Base-by-base conservation (phyloP, 2,329 filamentous ascomycete genomes). In the Waltergamsia citrina region DNA sequence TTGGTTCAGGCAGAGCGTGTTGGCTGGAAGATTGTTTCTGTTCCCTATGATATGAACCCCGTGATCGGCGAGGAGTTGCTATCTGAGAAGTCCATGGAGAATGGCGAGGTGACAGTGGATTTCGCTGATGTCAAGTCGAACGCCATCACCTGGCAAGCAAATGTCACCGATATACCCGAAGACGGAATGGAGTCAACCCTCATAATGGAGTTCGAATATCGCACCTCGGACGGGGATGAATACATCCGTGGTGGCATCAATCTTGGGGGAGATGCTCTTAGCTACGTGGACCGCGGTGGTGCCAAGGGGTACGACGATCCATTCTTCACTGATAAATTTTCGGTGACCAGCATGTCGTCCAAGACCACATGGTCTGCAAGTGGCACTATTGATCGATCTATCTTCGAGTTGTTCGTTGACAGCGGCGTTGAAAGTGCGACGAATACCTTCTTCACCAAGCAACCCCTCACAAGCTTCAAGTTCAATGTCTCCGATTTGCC, bases 141-240 rank as follows among this genome's bases (percentile, higher is more conserved):
- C 8, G 67, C 71, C 0, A 43, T 79, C 10, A 70, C 68, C 46
- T 66, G 76, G 44, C 63, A 72, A 38, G 60, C 65, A 27, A 71
- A 73, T 42, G 55, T 77, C 25, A 69, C 65, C 8, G 56, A 51
- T 1, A 41, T 54, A 6, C 46, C 50, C 0, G 30, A 43, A 2
- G 32, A 17, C 1, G 43, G 42, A 3, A 29, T 50, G 0, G 15
- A 43, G 0, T 28, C 43, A 3, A 42, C 39, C 1, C 47, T 53
- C 2, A 46, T 46, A 0, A 27, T 57, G 20, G 51, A 54, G 27
- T 53, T 57, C 19, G 50, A 46, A 0, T 45, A 54, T 19, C 7
- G 33, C 2, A 49, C 44, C 27, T 46, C 50, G 1, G 14, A 24
- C 2, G 45, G 48, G 0, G 48, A 47, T 17, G 52, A 56, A 21